A percentile compares a stretch with the other conserved stretches of the same genome.
Evolutionary conservation across 805 yeast species (phyloP).

Genomic region (Wickerhamiella alocasiicola): DNA sequence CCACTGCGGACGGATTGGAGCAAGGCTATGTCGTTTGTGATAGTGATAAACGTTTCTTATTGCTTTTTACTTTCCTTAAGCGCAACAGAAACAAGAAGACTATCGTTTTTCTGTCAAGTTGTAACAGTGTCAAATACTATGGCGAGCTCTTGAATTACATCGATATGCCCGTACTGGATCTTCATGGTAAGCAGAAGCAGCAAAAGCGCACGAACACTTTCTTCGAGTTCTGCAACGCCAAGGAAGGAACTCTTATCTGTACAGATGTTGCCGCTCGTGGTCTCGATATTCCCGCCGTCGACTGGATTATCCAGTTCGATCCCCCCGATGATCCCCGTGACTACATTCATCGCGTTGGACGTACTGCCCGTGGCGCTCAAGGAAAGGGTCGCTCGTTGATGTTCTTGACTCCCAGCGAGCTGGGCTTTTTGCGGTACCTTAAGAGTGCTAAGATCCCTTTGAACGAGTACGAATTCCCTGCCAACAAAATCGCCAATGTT

Average conservation of each 20-base stretch:
- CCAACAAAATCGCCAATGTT: constrained; percentile 87
- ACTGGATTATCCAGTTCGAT: constrained; percentile 98
- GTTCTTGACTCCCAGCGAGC: constrained; percentile 89
- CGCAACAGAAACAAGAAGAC: constrained; percentile 76
- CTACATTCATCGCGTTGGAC: constrained; percentile 96
- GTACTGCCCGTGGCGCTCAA: constrained; percentile 81
- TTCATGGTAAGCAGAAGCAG: constrained; percentile 97
- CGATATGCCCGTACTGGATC: constrained; percentile 89
- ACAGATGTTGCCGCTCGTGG: constrained; percentile 99
- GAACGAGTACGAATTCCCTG: constrained; percentile 93
- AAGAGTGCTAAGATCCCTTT: constrained; percentile 96
- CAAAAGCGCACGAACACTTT: constrained; percentile 97
- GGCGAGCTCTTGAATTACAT: constrained; percentile 91
- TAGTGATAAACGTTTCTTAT: constrained; percentile 81
- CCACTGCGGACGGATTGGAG: constrained; percentile 94
- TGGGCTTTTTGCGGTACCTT: constrained; percentile 87
- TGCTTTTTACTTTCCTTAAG: constrained; percentile 84
- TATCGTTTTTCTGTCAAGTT: constrained; percentile 89
- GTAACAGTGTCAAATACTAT: constrained; percentile 93
- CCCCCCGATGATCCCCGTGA: constrained; percentile 99
- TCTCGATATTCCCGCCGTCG: constrained; percentile 94
- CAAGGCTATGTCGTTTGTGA: constrained; percentile 98
- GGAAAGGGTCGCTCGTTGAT: constrained; percentile 90
- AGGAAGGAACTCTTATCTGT: constrained; percentile 82
- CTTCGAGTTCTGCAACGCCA: constrained; percentile 96